phyloP scores from a whole-genome alignment of 2,329 filamentous ascomycete genomes.

The Penicillium sp. region DNA sequence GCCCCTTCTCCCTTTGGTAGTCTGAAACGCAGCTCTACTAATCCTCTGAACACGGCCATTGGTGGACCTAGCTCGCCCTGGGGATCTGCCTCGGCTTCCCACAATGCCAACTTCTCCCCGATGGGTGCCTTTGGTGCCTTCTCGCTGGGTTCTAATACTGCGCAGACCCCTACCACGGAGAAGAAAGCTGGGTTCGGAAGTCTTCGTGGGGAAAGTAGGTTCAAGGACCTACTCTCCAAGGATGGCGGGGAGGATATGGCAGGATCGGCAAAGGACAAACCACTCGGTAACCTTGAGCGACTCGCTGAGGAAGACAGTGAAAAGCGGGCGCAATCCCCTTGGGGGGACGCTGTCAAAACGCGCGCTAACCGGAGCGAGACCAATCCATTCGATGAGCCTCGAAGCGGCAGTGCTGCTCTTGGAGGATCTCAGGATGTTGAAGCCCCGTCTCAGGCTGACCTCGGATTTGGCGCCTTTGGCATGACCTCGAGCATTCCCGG shows the following conservation, averaged over 20 bases:
- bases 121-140: conserved; percentile 93
- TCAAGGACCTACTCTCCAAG: conserved; percentile 83
- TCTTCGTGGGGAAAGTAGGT: conserved; percentile 73
- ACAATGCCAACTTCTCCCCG: conserved; percentile 64
- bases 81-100: conserved; percentile 60
- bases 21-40: conserved; percentile 59
- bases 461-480: conserved; percentile 62
- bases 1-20: conserved; percentile 52
- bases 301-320: conserved; percentile 54
- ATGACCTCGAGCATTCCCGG: conserved; percentile 61
- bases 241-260: conserved; percentile 68
- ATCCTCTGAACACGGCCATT: conserved; percentile 53
- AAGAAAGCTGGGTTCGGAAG: conserved; percentile 71
- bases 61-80: conserved; percentile 57
- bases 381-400: conserved; percentile 55
- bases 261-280: conserved; percentile 56
- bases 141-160: conserved; percentile 59
- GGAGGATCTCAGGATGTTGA: conserved; percentile 72
- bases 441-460: conserved; percentile 39
- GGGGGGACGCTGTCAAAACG: conserved; percentile 52
- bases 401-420: conserved; percentile 65
- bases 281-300: conserved; percentile 54
- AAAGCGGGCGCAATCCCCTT: conserved; percentile 51
- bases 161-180: conserved; percentile 61
- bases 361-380: conserved; percentile 51